Evolutionary conservation across 1,284 basidiomycete genomes (phyloP).

Genomic region (Hymenochaete sp.): DNA sequence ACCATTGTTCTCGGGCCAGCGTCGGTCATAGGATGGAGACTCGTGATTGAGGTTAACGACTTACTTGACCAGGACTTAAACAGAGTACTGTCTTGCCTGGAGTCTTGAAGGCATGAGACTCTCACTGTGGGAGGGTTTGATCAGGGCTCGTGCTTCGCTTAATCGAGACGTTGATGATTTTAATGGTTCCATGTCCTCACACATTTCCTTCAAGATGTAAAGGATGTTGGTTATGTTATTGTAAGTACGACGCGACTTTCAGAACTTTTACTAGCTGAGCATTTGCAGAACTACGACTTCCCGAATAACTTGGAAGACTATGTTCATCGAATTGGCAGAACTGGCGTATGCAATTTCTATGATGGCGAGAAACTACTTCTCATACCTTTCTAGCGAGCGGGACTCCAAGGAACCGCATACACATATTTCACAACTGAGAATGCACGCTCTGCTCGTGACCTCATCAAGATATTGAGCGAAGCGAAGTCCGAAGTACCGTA

Average conservation of each 20-base stretch:
- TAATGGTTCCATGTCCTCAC: slow-evolving; percentile 3
- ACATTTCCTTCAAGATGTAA: slow-evolving; percentile 30
- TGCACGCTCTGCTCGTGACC: slow-evolving; percentile 47
- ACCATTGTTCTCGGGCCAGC: no score
- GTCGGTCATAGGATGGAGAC: no score
- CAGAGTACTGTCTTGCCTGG: slow-evolving; percentile 8
- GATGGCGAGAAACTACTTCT: not conserved
- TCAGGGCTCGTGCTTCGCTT: no score
- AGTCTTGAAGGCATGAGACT: no score
- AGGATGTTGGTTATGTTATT: slow-evolving; percentile 38
- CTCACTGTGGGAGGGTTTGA: no score
- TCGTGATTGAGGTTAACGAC: no score
- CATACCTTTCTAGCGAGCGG: slow-evolving; percentile 26
- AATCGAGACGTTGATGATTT: no score
- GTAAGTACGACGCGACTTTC: slow-evolving; percentile 23
- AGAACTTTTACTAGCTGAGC: slow-evolving; percentile 16
- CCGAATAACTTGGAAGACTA: slow-evolving; percentile 45
- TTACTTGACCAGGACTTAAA: slow-evolving; percentile 2
- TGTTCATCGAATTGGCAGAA: slow-evolving; percentile 39
- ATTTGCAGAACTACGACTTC: slow-evolving; percentile 43
- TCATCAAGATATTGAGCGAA: slow-evolving; percentile 49
- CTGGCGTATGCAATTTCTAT: slow-evolving; percentile 21
- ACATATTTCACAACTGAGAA: slow-evolving; percentile 51
- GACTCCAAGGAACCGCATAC: slow-evolving; percentile 42
- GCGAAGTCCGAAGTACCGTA: slow-evolving; percentile 44